phyloP scores from a whole-genome alignment of 306 rosid species.

The Lathyrus oleraceus region DNA sequence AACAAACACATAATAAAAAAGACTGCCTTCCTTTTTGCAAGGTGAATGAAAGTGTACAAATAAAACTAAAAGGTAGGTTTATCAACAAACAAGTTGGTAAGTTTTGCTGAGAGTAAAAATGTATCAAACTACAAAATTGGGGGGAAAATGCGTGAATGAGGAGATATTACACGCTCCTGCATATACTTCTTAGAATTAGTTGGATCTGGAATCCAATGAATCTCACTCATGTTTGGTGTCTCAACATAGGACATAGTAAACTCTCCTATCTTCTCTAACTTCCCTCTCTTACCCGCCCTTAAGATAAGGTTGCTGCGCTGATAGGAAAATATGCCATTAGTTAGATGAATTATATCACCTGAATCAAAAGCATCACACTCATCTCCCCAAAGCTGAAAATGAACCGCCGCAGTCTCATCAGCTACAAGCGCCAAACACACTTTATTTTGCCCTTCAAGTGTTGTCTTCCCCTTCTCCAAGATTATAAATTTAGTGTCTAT shows the following conservation, averaged over 20 bases:
- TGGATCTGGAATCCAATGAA: slow-evolving; percentile 65
- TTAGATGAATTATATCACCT: slow-evolving; percentile 49
- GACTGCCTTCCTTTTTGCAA: neutral
- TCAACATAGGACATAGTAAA: slow-evolving; percentile 65
- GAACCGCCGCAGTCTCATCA: slow-evolving; percentile 73
- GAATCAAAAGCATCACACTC: slow-evolving; percentile 64
- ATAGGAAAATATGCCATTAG: slow-evolving; percentile 64
- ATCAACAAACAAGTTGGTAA: neutral
- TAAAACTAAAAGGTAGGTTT: neutral
- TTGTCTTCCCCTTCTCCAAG: slow-evolving; percentile 61
- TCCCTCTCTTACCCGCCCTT: slow-evolving; percentile 84
- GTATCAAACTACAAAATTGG: neutral
- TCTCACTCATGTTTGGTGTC: slow-evolving; percentile 86
- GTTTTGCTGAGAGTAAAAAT: neutral
- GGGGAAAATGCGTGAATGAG: slow-evolving; percentile 26
- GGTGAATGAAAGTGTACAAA: neutral
- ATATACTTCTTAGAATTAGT: slow-evolving; percentile 46
- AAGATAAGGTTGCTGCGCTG: slow-evolving; percentile 50
- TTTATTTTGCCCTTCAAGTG: slow-evolving; percentile 57
- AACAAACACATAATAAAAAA: neutral
- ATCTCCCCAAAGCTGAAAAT: slow-evolving; percentile 82
- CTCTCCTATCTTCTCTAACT: slow-evolving; percentile 67
- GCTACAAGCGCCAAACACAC: slow-evolving; percentile 63
- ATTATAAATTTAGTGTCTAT: slow-evolving; percentile 65
- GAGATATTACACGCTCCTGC: slow-evolving; percentile 53